These are phyloP conservation scores for Sparassis latifolia DNA, from an alignment of 1,284 basidiomycete species.

Conservation along the genomic window DNA sequence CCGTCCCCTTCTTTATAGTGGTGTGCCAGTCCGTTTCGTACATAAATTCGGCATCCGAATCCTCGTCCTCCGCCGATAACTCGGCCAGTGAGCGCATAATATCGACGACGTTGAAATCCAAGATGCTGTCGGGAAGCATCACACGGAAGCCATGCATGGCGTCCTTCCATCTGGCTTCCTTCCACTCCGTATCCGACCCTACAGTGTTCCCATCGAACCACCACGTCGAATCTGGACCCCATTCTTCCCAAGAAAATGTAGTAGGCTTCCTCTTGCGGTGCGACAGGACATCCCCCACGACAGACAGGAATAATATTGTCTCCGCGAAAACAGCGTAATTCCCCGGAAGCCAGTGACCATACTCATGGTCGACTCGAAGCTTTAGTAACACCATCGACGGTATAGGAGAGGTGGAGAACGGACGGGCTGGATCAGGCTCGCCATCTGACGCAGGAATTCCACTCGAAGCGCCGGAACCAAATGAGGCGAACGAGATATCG, in stretches of 20 bases:
- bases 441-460: background rate
- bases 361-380: background rate
- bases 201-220: background rate
- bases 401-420: background rate
- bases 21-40: no score
- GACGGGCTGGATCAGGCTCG: background rate
- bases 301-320: no score
- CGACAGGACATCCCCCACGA: no score
- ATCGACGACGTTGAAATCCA: background rate
- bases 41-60: no score
- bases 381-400: background rate
- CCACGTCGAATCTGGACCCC: background rate
- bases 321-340: no score
- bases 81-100: background rate
- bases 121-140: background rate
- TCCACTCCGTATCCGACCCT: background rate
- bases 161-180: background rate
- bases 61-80: no score
- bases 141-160: background rate
- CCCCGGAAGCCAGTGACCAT: no score
- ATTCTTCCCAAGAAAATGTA: background rate
- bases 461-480: background rate
- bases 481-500: background rate
- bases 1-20: no score
- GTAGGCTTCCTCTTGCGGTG: background rate